Conservation (phyloP, 108 stramenopile species). For the Cyclotella atomus region DNA sequence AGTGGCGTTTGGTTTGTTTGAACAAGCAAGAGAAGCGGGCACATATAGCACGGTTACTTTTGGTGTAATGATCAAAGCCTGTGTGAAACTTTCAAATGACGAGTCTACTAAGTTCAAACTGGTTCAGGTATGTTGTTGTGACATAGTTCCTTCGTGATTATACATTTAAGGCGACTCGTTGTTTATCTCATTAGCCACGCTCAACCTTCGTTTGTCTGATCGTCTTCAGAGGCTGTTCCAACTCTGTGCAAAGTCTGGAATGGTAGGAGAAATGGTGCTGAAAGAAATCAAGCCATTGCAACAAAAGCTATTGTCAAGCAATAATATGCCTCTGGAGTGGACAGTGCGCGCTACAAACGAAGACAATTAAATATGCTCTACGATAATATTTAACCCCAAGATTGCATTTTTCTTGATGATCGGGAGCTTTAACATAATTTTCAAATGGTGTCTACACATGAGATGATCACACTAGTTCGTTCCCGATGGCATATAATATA, state of each 20-base stretch:
- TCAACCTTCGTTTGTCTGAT: neutral
- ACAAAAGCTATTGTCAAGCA: neutral
- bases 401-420: too few relatives aligned
- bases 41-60: neutral
- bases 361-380: too few relatives aligned
- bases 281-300: neutral
- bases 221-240: neutral
- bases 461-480: neutral
- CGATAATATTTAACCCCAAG: too few relatives aligned
- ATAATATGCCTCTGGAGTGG: too few relatives aligned
- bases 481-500: neutral
- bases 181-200: neutral
- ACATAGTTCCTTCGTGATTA: too few relatives aligned
- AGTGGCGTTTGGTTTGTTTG: neutral
- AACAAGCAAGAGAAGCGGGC: neutral
- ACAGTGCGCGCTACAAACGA: too few relatives aligned
- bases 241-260: neutral
- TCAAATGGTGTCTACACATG: too few relatives aligned
- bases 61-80: neutral
- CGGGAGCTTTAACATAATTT: too few relatives aligned
- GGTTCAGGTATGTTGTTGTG: neutral
- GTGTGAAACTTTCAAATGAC: neutral
- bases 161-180: neutral
- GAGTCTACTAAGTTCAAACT: neutral
- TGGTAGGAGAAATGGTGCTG: neutral